A percentile compares a stretch with the other conserved stretches of the same genome.
These are phyloP conservation scores for Termitomyces sp. DNA, from an alignment of 768 basidiomycete species.

Conservation along the genomic window DNA sequence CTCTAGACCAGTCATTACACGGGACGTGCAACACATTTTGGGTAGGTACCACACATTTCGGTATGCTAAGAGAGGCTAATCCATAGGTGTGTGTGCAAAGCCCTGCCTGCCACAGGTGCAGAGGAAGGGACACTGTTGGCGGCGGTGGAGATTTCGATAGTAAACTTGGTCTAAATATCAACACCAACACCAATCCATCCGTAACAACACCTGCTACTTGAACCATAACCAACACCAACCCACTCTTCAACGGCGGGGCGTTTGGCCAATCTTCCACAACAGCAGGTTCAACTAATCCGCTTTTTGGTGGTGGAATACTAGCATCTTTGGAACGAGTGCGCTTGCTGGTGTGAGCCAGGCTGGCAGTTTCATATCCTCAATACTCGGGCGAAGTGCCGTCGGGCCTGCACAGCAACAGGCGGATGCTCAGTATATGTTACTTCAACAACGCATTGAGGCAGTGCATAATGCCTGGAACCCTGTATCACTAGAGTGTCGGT, in stretches of 20 bases:
- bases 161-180: conserved; percentile 21
- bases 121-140: not conserved
- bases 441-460: conserved; percentile 59
- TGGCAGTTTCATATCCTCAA: conserved; percentile 27
- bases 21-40: too few relatives aligned
- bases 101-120: too few relatives aligned
- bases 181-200: conserved; percentile 24
- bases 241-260: conserved; percentile 24
- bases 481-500: conserved; percentile 64
- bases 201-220: conserved; percentile 24
- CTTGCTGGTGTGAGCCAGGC: conserved; percentile 32
- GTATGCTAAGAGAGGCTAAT: too few relatives aligned
- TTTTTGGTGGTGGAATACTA: conserved; percentile 26
- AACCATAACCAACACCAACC: conserved; percentile 13
- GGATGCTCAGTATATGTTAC: conserved; percentile 55
- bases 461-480: conserved; percentile 75
- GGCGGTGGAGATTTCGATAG: conserved; percentile 5
- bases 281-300: conserved; percentile 11
- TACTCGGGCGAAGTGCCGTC: conserved; percentile 36
- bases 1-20: too few relatives aligned
- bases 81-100: too few relatives aligned
- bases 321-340: conserved; percentile 26
- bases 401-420: conserved; percentile 44
- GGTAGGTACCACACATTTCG: too few relatives aligned
- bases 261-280: conserved; percentile 22